phyloP scores from a whole-genome alignment of 345 rosid genomes.

The Trapa incisa region DNA sequence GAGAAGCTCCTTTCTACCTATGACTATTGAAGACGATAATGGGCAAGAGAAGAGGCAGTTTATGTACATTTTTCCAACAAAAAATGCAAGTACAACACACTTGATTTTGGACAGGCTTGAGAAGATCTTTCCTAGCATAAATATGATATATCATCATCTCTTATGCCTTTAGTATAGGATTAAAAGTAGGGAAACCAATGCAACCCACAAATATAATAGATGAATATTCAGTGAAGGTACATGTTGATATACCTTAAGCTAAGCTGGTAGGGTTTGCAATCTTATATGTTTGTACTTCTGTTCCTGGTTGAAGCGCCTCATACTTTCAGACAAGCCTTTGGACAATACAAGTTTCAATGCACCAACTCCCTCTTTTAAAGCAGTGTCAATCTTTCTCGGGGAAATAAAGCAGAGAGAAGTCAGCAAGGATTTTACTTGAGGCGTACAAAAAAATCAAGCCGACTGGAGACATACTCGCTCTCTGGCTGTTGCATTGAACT shows the following conservation, averaged over 20 bases:
- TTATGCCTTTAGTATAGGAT: not conserved
- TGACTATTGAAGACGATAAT: not conserved
- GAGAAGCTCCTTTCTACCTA: not conserved
- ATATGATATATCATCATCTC: not conserved
- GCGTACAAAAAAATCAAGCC: not conserved
- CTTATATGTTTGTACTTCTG: conserved; percentile 79
- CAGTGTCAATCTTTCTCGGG: conserved; percentile 47
- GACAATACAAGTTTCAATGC: conserved; percentile 51
- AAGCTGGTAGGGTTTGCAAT: conserved; percentile 40
- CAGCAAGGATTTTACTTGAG: not conserved
- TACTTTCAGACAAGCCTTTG: conserved; percentile 63
- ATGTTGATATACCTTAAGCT: conserved; percentile 9
- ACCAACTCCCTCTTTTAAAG: conserved; percentile 59
- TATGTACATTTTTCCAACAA: not conserved
- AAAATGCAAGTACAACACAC: not conserved
- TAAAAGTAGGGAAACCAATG: not conserved
- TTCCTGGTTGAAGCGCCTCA: conserved; percentile 51
- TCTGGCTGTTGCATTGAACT: conserved; percentile 48
- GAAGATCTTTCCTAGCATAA: not conserved
- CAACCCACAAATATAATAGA: not conserved
- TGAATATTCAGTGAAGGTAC: not conserved
- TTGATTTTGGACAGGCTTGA: not conserved
- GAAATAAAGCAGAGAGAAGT: conserved; percentile 3
- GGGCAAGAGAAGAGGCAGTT: not conserved
- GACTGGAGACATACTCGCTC: conserved; percentile 36